These are phyloP conservation scores for Picochlorum sp. DNA, from an alignment of 139 green algal genomes.

Conservation along the genomic window DNA sequence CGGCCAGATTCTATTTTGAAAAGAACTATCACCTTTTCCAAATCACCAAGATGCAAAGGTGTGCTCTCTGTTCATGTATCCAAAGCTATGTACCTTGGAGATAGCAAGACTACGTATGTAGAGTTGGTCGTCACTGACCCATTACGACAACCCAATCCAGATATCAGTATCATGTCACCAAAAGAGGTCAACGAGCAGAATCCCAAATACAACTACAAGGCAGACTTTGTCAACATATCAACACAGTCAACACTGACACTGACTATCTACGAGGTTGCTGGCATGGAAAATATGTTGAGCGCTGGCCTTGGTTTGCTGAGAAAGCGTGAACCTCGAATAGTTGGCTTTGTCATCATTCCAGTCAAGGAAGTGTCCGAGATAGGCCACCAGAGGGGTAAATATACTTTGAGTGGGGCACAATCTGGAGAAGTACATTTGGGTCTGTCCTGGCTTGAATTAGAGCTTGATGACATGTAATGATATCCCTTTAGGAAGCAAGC, in stretches of 20 bases:
- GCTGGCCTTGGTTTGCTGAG: too few relatives aligned
- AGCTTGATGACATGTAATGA: not conserved
- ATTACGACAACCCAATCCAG: constrained; percentile 7
- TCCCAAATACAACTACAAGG: constrained; percentile 18
- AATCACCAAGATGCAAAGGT: constrained; percentile 1
- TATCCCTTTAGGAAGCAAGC: not conserved
- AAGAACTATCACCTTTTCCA: not conserved
- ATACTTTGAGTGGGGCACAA: constrained; percentile 20
- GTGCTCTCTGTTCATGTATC: constrained; percentile 22
- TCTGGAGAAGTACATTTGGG: constrained; percentile 20
- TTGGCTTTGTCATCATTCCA: constrained; percentile 16
- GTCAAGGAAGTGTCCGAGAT: constrained; percentile 10
- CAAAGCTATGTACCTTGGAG: constrained; percentile 8
- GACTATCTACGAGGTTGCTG: constrained; percentile 8
- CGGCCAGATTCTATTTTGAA: not conserved
- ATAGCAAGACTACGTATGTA: constrained; percentile 9
- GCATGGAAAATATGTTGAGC: constrained; percentile 12
- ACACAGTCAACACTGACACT: constrained; percentile 15
- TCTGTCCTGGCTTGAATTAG: constrained; percentile 17
- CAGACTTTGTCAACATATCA: constrained; percentile 37
- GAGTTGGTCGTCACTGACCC: constrained; percentile 17
- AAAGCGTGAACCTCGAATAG: too few relatives aligned
- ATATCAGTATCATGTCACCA: constrained; percentile 11
- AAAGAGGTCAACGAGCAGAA: not conserved
- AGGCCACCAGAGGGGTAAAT: constrained; percentile 11